Evolutionary conservation across 2,329 filamentous ascomycete species (phyloP).

Genomic region (Orbilia oligospora): DNA sequence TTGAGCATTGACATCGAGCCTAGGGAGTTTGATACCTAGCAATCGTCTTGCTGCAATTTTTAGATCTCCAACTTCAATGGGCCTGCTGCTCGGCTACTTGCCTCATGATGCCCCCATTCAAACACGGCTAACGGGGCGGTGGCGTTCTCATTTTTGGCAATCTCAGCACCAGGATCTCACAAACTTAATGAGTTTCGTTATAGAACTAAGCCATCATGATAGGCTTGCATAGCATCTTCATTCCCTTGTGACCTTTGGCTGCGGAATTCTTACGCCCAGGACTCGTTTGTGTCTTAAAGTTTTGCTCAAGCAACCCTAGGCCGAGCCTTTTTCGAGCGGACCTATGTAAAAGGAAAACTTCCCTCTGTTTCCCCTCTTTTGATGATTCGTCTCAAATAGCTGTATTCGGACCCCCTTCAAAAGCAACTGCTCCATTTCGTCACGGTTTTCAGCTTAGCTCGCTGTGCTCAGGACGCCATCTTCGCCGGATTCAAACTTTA

Average conservation of each 20-base stretch:
- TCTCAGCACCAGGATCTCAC: slow-evolving; percentile 28
- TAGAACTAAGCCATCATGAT: slow-evolving; percentile 22
- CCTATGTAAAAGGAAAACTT: neutral
- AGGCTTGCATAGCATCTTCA: slow-evolving; percentile 17
- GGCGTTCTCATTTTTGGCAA: slow-evolving; percentile 35
- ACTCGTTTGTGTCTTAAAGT: slow-evolving; percentile 15
- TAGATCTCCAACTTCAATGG: slow-evolving; percentile 20
- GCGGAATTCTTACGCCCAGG: slow-evolving; percentile 11
- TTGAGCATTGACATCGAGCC: neutral
- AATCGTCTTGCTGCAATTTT: slow-evolving; percentile 6
- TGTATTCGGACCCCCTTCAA: slow-evolving; percentile 27
- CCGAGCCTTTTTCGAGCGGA: slow-evolving; percentile 33
- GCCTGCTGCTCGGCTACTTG: slow-evolving; percentile 26
- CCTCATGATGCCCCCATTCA: slow-evolving; percentile 25
- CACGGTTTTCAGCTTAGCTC: slow-evolving; percentile 46
- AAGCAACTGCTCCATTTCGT: slow-evolving; percentile 36
- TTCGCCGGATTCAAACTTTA: slow-evolving; percentile 41
- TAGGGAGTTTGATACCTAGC: neutral
- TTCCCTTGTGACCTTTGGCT: slow-evolving; percentile 24
- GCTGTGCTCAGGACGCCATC: slow-evolving; percentile 33
- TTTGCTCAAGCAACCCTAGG: slow-evolving; percentile 7
- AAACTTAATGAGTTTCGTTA: slow-evolving; percentile 20
- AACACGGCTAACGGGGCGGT: slow-evolving; percentile 26
- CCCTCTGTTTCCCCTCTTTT: slow-evolving; percentile 23
- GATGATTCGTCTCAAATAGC: slow-evolving; percentile 48